These are phyloP conservation scores for Coemansia sp. DNA, from an alignment of 192 early-diverging fungal species.

Conservation along the genomic window DNA sequence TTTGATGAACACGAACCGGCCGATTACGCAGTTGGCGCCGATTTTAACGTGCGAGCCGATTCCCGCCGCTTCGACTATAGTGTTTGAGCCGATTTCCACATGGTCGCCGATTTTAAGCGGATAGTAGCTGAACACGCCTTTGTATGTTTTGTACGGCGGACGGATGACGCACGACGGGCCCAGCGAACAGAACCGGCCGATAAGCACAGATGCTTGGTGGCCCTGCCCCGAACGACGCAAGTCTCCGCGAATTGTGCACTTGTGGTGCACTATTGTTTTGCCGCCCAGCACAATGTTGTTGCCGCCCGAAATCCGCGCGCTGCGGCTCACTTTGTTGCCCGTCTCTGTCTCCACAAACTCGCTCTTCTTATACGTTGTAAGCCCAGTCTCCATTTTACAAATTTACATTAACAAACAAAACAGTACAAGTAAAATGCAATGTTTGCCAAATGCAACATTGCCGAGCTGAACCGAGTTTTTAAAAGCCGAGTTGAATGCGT, in stretches of 20 bases:
- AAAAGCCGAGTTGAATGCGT: too few species aligned
- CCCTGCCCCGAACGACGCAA: conserved; percentile 80
- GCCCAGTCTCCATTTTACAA: conserved; percentile 7
- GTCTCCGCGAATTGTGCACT: conserved; percentile 92
- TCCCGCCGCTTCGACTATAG: conserved; percentile 86
- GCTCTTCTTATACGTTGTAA: conserved; percentile 70
- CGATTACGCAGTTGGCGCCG: conserved; percentile 92
- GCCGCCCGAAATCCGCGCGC: conserved; percentile 89
- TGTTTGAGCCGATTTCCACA: conserved; percentile 82
- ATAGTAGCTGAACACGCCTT: conserved; percentile 93
- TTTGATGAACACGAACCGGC: conserved; percentile 94
- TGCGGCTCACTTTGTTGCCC: conserved; percentile 93
- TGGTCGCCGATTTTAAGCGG: conserved; percentile 97
- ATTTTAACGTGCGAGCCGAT: conserved; percentile 90
- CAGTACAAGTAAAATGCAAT: conserved; percentile 5
- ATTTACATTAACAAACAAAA: not conserved
- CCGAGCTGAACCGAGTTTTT: not conserved
- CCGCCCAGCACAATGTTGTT: conserved; percentile 97
- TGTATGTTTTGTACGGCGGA: conserved; percentile 93
- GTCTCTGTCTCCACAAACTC: conserved; percentile 99
- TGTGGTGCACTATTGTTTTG: conserved; percentile 93
- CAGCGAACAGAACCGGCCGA: conserved; percentile 88
- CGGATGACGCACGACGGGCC: conserved; percentile 75
- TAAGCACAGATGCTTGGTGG: conserved; percentile 86
- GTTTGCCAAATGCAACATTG: not conserved